Evolutionary conservation across 192 early-diverging fungal species (phyloP).

Genomic region (Podila minutissima): DNA sequence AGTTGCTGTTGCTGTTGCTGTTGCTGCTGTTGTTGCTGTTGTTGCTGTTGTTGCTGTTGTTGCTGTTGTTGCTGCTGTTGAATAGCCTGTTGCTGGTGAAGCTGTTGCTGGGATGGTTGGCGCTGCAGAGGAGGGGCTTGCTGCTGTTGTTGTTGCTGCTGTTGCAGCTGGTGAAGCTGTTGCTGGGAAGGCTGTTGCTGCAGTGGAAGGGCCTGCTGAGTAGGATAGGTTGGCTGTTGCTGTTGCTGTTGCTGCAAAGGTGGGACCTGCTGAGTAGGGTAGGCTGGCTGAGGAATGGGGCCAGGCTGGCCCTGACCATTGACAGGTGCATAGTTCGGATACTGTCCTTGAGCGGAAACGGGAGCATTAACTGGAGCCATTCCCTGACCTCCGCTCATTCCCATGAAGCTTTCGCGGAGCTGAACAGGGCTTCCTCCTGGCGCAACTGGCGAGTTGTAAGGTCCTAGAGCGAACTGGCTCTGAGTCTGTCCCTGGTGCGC

Average conservation of each 20-base stretch:
- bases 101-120: slow-evolving; percentile 6
- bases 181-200: background rate
- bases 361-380: slow-evolving; percentile 1
- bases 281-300: background rate
- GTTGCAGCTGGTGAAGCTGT: slow-evolving; percentile 17
- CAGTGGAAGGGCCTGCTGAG: background rate
- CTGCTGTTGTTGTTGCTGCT: background rate
- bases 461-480: background rate
- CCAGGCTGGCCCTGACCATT: background rate
- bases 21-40: background rate
- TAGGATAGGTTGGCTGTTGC: background rate
- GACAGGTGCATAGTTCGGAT: background rate
- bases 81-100: slow-evolving; percentile 4
- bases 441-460: background rate
- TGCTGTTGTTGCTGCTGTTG: slow-evolving; percentile 7
- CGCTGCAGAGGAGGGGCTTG: slow-evolving; percentile 1
- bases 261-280: background rate
- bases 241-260: background rate
- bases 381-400: background rate
- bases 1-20: slow-evolving; percentile 5
- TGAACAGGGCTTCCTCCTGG: slow-evolving; percentile 1
- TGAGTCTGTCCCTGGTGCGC: background rate
- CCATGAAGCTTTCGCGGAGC: too few species aligned
- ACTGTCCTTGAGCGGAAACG: background rate
- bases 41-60: background rate